These are phyloP conservation scores for Coelastrella sp. DNA, from an alignment of 139 green algal genomes.

Conservation along the genomic window DNA sequence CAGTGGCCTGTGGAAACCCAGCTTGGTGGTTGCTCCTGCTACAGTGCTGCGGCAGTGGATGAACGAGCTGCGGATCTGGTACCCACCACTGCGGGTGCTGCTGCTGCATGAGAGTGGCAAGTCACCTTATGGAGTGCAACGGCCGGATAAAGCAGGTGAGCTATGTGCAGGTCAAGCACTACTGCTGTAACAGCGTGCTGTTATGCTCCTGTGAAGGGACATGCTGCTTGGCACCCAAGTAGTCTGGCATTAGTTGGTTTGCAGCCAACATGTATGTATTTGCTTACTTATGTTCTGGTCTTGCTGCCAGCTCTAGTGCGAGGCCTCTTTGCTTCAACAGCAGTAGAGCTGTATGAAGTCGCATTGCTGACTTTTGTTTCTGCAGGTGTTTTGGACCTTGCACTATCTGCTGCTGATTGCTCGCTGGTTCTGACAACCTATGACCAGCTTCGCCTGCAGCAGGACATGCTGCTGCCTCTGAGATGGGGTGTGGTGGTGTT, in stretches of 20 bases:
- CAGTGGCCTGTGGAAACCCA: conserved; percentile 74
- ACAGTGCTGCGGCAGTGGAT: conserved; percentile 97
- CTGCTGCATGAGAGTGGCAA: conserved; percentile 87
- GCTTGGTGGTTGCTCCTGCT: conserved; percentile 70
- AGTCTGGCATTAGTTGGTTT: no score
- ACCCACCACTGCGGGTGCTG: conserved; percentile 70
- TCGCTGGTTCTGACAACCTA: conserved; percentile 89
- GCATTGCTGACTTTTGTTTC: background rate
- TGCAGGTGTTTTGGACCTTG: conserved; percentile 18
- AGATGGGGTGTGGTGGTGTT: conserved; percentile 93
- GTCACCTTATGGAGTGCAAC: background rate
- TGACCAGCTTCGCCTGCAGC: conserved; percentile 87
- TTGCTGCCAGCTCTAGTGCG: no score
- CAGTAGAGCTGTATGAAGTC: no score
- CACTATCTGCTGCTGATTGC: conserved; percentile 11
- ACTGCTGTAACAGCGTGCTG: background rate
- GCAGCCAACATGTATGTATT: no score
- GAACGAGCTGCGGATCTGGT: conserved; percentile 87
- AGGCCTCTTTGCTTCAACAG: no score
- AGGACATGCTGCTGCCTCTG: conserved; percentile 79
- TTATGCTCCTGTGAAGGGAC: background rate
- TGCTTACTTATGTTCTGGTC: no score
- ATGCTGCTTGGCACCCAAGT: background rate
- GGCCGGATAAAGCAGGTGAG: conserved; percentile 50
- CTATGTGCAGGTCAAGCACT: background rate